These are phyloP conservation scores for Triticum turgidum DNA, from an alignment of 176 grass and related monocot genomes.

Conservation along the genomic window DNA sequence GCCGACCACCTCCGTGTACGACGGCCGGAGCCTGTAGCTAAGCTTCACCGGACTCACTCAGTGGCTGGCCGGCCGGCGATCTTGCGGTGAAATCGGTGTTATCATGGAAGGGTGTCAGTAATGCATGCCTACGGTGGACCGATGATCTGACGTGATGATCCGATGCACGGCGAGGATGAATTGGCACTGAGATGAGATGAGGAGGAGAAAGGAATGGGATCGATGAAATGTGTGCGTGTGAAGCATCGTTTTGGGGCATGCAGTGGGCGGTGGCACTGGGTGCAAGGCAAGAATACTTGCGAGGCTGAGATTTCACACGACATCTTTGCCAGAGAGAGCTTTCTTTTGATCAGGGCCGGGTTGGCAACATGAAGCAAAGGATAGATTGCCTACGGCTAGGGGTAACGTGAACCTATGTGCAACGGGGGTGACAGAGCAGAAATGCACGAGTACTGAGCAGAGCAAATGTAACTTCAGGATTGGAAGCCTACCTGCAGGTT, in stretches of 20 bases:
- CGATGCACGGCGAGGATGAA: not conserved
- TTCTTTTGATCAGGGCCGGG: not conserved
- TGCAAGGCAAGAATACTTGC: slow-evolving; percentile 42
- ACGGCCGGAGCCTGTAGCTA: no score
- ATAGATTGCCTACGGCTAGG: slow-evolving; percentile 13
- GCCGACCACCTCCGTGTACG: not conserved
- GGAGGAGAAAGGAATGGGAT: not conserved
- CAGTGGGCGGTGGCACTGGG: slow-evolving; percentile 29
- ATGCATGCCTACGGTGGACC: not conserved
- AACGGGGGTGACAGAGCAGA: not conserved
- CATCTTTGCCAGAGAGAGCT: slow-evolving; percentile 5
- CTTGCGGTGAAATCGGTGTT: not conserved
- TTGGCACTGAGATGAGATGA: not conserved
- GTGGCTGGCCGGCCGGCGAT: not conserved
- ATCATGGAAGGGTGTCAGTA: not conserved
- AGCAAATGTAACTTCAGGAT: not conserved
- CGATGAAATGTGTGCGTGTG: slow-evolving; percentile 7
- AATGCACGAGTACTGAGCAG: not conserved
- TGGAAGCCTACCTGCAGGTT: not conserved
- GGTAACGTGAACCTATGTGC: not conserved
- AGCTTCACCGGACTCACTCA: not conserved
- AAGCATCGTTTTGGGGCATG: not conserved
- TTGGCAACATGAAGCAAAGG: slow-evolving; percentile 27
- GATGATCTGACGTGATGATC: not conserved
- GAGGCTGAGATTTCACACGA: not conserved